Evolutionary conservation across 352 stramenopile genomes (phyloP).

Genomic region (Phytophthora brassicae): DNA sequence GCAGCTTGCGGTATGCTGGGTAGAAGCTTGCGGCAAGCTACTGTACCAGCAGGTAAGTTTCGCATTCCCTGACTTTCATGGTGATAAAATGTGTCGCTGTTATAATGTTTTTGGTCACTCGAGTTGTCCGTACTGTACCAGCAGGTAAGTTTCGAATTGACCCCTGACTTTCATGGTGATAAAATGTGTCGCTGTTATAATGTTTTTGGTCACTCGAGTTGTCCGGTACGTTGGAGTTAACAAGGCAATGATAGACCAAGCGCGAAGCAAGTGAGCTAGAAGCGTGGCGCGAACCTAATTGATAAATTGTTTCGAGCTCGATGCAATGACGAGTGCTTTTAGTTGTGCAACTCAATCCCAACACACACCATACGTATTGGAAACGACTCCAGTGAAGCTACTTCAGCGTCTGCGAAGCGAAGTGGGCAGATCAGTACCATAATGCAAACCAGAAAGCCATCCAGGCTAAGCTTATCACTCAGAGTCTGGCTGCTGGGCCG

Average conservation of each 20-base stretch:
- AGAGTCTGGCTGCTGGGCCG: conserved; percentile 12
- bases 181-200: no score
- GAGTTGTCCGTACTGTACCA: no score
- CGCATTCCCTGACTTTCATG: no score
- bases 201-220: no score
- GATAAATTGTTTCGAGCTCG: conserved; percentile 84
- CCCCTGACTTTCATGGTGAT: no score
- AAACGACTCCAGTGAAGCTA: conserved; percentile 42
- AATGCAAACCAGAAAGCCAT: conserved; percentile 1
- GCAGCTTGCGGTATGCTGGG: no score
- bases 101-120: no score
- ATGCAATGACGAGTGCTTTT: conserved; percentile 48
- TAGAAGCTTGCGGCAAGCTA: no score
- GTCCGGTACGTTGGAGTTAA: background rate
- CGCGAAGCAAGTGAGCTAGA: conserved; percentile 1
- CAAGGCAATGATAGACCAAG: background rate
- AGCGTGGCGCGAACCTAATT: conserved; percentile 11
- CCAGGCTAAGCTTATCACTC: conserved; percentile 19
- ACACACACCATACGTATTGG: conserved; percentile 42
- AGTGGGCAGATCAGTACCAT: conserved; percentile 5
- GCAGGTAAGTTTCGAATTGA: background rate
- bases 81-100: no score
- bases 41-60: no score
- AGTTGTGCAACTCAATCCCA: conserved; percentile 15
- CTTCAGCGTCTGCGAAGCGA: background rate